phyloP scores from a whole-genome alignment of 2,329 filamentous ascomycete species.

The Ustilaginoidea virens region DNA sequence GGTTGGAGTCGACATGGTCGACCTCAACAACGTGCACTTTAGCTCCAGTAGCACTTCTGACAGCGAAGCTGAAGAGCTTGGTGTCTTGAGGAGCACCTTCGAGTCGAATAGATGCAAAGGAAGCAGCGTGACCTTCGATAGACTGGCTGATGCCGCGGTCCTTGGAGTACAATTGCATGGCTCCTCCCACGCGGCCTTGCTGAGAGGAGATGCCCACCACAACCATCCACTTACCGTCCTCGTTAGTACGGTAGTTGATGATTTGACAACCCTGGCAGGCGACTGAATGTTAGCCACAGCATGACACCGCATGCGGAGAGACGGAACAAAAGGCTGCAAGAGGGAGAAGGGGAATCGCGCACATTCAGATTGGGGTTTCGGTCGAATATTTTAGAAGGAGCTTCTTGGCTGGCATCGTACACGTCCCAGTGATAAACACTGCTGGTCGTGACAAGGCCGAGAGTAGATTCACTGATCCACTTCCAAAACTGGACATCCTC shows the following conservation, averaged over 20 bases:
- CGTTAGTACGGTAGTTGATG: constrained; percentile 96
- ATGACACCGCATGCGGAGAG: no score
- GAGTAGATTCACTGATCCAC: constrained; percentile 81
- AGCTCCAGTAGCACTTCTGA: constrained; percentile 73
- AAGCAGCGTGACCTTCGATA: constrained; percentile 92
- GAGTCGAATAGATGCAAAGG: constrained; percentile 77
- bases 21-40: constrained; percentile 98
- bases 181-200: constrained; percentile 82
- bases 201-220: constrained; percentile 92
- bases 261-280: constrained; percentile 76
- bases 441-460: constrained; percentile 82
- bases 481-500: constrained; percentile 99
- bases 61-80: constrained; percentile 93
- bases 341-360: constrained; percentile 22
- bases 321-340: no score
- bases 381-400: constrained; percentile 84
- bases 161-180: constrained; percentile 94
- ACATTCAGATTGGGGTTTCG: constrained; percentile 80
- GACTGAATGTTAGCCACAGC: constrained; percentile 4
- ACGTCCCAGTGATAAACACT: constrained; percentile 98
- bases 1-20: constrained; percentile 81
- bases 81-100: constrained; percentile 84
- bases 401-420: constrained; percentile 64
- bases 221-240: constrained; percentile 96
- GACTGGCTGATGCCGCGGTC: constrained; percentile 94